Conservation (phyloP, 176 grass and related monocot species). For the Hordeum vulgare region DNA sequence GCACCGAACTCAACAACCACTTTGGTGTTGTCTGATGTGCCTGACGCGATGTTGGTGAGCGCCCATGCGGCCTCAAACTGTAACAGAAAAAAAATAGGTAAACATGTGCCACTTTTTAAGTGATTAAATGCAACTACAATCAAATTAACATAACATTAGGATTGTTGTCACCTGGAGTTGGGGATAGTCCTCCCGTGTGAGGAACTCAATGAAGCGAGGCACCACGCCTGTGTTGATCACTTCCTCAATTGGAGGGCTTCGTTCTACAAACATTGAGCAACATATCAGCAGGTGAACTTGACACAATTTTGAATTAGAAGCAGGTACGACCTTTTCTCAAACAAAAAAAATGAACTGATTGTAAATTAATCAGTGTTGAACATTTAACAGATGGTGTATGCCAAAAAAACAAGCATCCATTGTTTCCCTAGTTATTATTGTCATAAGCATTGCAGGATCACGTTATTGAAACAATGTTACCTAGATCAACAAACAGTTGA, state of each 20-base stretch:
- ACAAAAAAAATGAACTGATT: not conserved
- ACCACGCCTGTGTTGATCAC: constrained; percentile 85
- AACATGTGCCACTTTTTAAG: not conserved
- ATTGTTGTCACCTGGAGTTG: constrained; percentile 67
- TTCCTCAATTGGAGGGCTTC: constrained; percentile 86
- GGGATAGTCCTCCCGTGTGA: constrained; percentile 75
- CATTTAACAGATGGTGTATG: not conserved
- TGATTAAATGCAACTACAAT: not conserved
- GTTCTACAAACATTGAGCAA: constrained; percentile 41
- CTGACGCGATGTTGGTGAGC: constrained; percentile 90
- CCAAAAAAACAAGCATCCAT: not conserved
- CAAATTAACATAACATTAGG: not conserved
- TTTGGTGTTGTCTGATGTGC: constrained; percentile 86
- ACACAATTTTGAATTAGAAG: not conserved
- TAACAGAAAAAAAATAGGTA: not conserved
- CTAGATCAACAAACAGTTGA: not conserved
- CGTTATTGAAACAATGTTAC: not conserved
- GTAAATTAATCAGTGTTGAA: not conserved
- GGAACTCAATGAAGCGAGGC: constrained; percentile 80
- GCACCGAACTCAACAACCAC: constrained; percentile 84
- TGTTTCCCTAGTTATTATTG: not conserved
- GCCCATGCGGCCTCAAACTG: constrained; percentile 99
- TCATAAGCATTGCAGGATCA: not conserved
- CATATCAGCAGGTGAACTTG: not conserved
- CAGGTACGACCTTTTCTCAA: too few species aligned